A percentile compares a stretch with the other conserved stretches of the same genome.
These are phyloP conservation scores for Microbotryomycetes sp. DNA, from an alignment of 1,284 basidiomycete genomes.

Conservation along the genomic window DNA sequence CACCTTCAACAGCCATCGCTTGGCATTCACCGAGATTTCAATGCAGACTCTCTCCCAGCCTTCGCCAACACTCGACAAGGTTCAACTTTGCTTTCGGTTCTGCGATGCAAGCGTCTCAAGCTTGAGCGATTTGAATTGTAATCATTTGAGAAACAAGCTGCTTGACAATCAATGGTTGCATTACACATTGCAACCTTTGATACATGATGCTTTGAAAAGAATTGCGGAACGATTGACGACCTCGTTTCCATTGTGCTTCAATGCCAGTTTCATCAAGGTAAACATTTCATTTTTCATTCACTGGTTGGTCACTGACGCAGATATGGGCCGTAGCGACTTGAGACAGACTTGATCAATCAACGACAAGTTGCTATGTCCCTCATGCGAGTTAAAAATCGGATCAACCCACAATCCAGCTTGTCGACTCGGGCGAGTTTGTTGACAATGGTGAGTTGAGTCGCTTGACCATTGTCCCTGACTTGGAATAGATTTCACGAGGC, in stretches of 20 bases:
- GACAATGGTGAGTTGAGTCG: no score
- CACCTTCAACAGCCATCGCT: background rate
- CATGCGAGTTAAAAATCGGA: background rate
- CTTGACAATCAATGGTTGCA: slow-evolving; percentile 6
- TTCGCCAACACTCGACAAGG: background rate
- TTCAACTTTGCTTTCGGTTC: background rate
- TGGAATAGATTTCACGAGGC: no score
- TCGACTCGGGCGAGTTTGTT: no score
- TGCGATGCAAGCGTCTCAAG: background rate
- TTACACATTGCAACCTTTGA: slow-evolving; percentile 1
- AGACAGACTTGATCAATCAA: background rate
- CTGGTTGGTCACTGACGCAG: no score
- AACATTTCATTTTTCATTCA: no score
- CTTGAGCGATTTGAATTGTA: no score
- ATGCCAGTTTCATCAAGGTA: slow-evolving; percentile 5
- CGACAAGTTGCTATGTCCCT: background rate
- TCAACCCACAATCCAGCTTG: no score
- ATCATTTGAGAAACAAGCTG: background rate
- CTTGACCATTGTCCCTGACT: no score
- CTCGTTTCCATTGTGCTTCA: slow-evolving; percentile 18
- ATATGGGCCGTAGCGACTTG: no score
- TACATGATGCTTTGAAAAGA: background rate
- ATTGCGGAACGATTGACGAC: slow-evolving; percentile 5
- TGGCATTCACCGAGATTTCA: background rate
- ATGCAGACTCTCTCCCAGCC: background rate